A percentile compares a stretch with the other conserved stretches of the same genome.
Evolutionary conservation across 2,329 filamentous ascomycete genomes (phyloP).

Genomic region (Clonostachys rhizophaga): DNA sequence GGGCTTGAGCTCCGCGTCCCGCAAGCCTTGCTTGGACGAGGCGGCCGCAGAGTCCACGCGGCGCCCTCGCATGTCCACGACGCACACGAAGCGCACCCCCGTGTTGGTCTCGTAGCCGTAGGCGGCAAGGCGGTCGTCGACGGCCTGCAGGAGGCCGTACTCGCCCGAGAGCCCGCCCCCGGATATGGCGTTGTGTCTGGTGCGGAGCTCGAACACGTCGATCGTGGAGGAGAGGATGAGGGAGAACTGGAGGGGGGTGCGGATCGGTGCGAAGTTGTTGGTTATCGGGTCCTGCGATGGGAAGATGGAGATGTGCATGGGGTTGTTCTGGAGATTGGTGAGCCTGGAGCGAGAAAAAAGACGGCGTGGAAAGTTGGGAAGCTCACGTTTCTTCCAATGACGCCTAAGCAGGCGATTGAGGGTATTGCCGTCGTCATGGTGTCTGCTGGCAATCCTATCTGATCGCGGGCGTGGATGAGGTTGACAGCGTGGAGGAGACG

Average conservation of each 20-base stretch:
- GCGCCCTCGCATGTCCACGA: conserved; percentile 85
- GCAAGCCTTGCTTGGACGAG: conserved; percentile 32
- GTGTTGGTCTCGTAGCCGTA: conserved; percentile 98
- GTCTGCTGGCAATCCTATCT: too few relatives aligned
- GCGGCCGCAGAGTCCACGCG: conserved; percentile 28
- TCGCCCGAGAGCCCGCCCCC: conserved; percentile 65
- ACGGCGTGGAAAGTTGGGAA: background rate
- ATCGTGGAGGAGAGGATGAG: conserved; percentile 88
- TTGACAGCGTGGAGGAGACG: too few relatives aligned
- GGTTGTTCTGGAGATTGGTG: conserved; percentile 86
- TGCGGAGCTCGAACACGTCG: conserved; percentile 87
- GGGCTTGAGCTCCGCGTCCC: conserved; percentile 83
- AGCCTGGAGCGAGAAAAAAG: conserved; percentile 54
- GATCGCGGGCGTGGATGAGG: too few relatives aligned
- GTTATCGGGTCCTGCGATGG: conserved; percentile 61
- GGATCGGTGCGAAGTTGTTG: conserved; percentile 49
- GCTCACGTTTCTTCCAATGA: conserved; percentile 87
- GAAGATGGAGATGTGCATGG: conserved; percentile 88
- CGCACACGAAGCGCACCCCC: conserved; percentile 81
- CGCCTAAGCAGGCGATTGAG: conserved; percentile 86
- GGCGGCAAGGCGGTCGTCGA: conserved; percentile 88
- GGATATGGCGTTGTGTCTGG: conserved; percentile 58
- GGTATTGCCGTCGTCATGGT: conserved; percentile 60
- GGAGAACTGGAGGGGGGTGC: conserved; percentile 81
- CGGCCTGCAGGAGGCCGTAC: conserved; percentile 83